These are phyloP conservation scores for Dentipellis sp. DNA, from an alignment of 768 basidiomycete species.

Conservation along the genomic window DNA sequence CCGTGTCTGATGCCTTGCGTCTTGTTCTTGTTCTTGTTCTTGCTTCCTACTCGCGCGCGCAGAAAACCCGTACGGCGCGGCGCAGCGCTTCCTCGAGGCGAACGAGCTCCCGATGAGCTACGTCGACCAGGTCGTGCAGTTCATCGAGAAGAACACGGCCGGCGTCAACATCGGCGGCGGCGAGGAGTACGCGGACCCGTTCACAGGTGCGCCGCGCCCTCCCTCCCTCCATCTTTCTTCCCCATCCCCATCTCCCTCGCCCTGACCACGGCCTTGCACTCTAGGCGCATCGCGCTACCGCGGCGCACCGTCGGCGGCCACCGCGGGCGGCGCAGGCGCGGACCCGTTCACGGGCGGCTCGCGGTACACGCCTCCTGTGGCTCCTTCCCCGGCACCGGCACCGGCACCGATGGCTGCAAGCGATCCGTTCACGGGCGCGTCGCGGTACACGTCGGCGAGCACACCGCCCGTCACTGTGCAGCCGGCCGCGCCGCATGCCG, in stretches of 20 bases:
- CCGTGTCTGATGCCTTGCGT: too few relatives aligned
- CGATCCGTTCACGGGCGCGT: slow-evolving; percentile 14
- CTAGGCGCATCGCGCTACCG: slow-evolving; percentile 27
- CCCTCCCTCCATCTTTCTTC: too few relatives aligned
- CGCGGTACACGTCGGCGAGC: slow-evolving; percentile 11
- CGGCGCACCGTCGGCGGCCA: slow-evolving; percentile 21
- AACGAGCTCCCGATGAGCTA: slow-evolving; percentile 81
- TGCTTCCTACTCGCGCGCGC: neutral
- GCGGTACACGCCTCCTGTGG: slow-evolving; percentile 32
- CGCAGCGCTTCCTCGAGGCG: slow-evolving; percentile 75
- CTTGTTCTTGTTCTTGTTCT: too few relatives aligned
- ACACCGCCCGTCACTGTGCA: slow-evolving; percentile 1
- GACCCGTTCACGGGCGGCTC: slow-evolving; percentile 74
- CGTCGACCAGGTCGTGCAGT: slow-evolving; percentile 82
- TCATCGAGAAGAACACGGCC: slow-evolving; percentile 87
- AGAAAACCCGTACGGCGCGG: slow-evolving; percentile 91
- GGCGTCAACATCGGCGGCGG: slow-evolving; percentile 62
- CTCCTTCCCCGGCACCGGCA: slow-evolving; percentile 21
- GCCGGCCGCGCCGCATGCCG: neutral
- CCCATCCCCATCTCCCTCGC: too few relatives aligned
- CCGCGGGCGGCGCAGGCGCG: slow-evolving; percentile 29
- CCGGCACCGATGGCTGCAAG: slow-evolving; percentile 18
- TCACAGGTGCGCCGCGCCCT: slow-evolving; percentile 50
- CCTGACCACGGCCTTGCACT: neutral
- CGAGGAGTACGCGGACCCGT: slow-evolving; percentile 77